Conservation (phyloP, 2,329 filamentous ascomycete genomes). For the Xylariaceae sp. region DNA sequence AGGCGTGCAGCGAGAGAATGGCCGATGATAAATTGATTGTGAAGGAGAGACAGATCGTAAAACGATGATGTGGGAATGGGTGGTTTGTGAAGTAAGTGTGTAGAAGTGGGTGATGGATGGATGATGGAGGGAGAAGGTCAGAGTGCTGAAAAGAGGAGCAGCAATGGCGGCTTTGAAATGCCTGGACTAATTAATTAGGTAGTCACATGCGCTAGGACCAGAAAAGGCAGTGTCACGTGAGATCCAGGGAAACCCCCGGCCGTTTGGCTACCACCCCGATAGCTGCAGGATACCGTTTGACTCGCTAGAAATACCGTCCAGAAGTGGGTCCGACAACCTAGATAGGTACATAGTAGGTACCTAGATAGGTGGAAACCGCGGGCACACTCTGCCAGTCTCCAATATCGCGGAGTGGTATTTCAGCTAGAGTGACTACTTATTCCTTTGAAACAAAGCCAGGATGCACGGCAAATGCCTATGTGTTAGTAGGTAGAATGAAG, state of each 20-base stretch:
- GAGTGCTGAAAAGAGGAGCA: conserved; percentile 6
- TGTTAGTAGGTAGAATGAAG: no score
- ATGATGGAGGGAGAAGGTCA: conserved; percentile 2
- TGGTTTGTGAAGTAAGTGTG: not conserved
- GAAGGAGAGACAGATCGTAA: not conserved
- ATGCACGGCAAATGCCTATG: no score
- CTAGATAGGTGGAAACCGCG: no score
- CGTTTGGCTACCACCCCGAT: not conserved
- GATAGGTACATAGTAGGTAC: no score
- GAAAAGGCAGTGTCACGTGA: conserved; percentile 14
- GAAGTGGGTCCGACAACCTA: no score
- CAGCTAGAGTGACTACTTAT: no score
- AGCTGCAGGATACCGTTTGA: no score
- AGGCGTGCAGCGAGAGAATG: not conserved
- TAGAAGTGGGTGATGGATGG: not conserved
- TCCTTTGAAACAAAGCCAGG: no score
- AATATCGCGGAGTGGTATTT: no score
- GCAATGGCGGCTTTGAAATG: conserved; percentile 11
- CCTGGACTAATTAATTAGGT: conserved; percentile 10
- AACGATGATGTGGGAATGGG: not conserved
- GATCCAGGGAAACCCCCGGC: not conserved
- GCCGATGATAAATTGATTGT: not conserved
- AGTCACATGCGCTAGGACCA: conserved; percentile 17
- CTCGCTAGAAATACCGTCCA: no score
- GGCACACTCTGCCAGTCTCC: no score